These are phyloP conservation scores for Syncephalastrum racemosum DNA, from an alignment of 371 early-diverging fungal species.

Conservation along the genomic window DNA sequence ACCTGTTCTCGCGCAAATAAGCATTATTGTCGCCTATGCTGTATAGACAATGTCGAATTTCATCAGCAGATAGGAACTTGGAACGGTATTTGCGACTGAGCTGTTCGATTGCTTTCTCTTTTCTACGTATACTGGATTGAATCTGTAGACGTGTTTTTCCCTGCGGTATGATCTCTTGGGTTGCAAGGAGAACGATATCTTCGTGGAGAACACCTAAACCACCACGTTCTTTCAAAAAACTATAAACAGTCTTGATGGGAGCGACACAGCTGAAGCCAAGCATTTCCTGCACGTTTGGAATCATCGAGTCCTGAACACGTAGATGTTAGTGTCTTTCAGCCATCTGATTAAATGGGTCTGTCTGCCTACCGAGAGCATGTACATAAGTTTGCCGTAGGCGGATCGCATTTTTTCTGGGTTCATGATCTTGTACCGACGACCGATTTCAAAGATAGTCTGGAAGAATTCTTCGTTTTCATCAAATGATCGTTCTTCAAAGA, in stretches of 20 bases:
- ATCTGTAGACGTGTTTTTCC: constrained; percentile 77
- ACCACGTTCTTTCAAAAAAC: constrained; percentile 63
- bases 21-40: constrained; percentile 96
- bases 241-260: constrained; percentile 88
- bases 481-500: constrained; percentile 83
- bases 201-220: constrained; percentile 76
- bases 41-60: constrained; percentile 86
- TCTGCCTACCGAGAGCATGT: constrained; percentile 71
- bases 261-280: constrained; percentile 79
- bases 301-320: constrained; percentile 73
- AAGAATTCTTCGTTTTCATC: constrained; percentile 88
- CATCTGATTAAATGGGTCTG: neutral
- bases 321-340: neutral
- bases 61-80: constrained; percentile 56
- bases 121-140: constrained; percentile 84
- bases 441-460: constrained; percentile 92
- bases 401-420: constrained; percentile 97
- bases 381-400: constrained; percentile 94
- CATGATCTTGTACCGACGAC: constrained; percentile 95
- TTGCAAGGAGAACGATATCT: constrained; percentile 79
- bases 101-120: constrained; percentile 88
- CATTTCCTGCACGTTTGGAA: constrained; percentile 82
- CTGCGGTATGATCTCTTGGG: constrained; percentile 85
- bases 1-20: constrained; percentile 84
- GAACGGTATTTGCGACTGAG: constrained; percentile 80